These are phyloP conservation scores for Lepiota venenata DNA, from an alignment of 768 basidiomycete species.

Conservation along the genomic window DNA sequence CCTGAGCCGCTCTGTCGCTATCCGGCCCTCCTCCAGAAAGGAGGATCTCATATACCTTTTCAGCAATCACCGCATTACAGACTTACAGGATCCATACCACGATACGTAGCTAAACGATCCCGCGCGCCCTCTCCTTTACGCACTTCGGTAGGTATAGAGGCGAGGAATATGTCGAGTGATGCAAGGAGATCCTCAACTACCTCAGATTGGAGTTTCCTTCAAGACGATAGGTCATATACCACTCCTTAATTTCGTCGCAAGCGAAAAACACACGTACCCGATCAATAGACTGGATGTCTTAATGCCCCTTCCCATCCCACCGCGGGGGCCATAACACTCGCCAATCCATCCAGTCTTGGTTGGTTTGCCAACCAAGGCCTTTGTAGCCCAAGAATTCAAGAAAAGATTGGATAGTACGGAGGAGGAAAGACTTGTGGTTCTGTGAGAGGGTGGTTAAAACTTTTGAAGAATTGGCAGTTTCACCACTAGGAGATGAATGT, in stretches of 20 bases:
- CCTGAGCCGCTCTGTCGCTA: too few relatives aligned
- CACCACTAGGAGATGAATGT: not conserved
- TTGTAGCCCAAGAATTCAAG: conserved; percentile 42
- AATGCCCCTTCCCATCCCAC: conserved; percentile 36
- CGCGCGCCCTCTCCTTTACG: too few relatives aligned
- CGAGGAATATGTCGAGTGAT: not conserved
- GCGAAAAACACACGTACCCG: conserved; percentile 36
- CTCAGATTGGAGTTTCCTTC: not conserved
- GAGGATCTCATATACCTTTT: too few relatives aligned
- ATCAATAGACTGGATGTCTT: conserved; percentile 44
- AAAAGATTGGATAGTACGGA: conserved; percentile 40
- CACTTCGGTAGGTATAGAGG: not conserved
- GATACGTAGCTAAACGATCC: too few relatives aligned
- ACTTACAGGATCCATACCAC: not conserved
- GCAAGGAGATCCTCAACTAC: not conserved
- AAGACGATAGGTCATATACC: not conserved
- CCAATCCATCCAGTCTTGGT: conserved; percentile 17
- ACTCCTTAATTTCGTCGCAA: not conserved
- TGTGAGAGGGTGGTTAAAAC: conserved; percentile 4
- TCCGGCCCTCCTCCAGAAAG: too few relatives aligned
- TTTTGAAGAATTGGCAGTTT: not conserved
- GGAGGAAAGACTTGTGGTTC: conserved; percentile 29
- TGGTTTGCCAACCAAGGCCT: conserved; percentile 27
- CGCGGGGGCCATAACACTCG: conserved; percentile 45
- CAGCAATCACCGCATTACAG: not conserved